Conservation (phyloP, 2,329 filamentous ascomycete genomes). For the Microcyclospora tardicrescens region DNA sequence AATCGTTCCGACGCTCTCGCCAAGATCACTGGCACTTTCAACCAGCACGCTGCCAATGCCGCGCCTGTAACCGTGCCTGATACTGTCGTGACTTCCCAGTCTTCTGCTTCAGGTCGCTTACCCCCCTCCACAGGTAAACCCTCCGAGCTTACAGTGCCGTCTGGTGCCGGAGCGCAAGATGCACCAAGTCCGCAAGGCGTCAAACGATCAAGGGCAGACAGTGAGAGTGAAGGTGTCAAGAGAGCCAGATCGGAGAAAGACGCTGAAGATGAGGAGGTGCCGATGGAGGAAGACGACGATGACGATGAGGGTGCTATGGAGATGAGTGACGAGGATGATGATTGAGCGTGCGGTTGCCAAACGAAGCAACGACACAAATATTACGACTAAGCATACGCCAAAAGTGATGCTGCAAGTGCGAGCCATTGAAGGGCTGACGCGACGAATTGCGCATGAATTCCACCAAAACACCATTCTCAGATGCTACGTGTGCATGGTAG, state of each 20-base stretch:
- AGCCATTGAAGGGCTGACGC: no score
- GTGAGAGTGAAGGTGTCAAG: constrained; percentile 25
- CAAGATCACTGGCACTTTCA: constrained; percentile 85
- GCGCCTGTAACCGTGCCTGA: constrained; percentile 9
- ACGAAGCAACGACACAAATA: no score
- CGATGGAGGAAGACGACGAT: constrained; percentile 27
- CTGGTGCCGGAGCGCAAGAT: constrained; percentile 30
- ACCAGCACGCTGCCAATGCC: constrained; percentile 41
- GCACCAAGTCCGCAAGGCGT: constrained; percentile 45
- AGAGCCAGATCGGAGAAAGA: constrained; percentile 9
- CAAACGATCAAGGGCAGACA: constrained; percentile 32
- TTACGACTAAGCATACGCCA: no score
- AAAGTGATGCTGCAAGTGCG: no score
- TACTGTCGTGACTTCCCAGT: constrained; percentile 23
- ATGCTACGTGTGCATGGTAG: no score
- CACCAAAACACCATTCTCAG: no score
- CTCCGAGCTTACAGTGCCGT: constrained; percentile 21
- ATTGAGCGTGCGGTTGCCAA: constrained; percentile 13
- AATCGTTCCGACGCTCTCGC: constrained; percentile 76
- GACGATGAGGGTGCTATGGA: constrained; percentile 47
- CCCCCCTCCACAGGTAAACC: constrained; percentile 43
- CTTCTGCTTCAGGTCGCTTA: constrained; percentile 65
- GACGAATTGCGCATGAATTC: no score
- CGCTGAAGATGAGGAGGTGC: constrained; percentile 25
- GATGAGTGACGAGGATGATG: constrained; percentile 59